Base-by-base conservation (phyloP, 2,329 filamentous ascomycete species). In the Ceratocystis colombiana region DNA sequence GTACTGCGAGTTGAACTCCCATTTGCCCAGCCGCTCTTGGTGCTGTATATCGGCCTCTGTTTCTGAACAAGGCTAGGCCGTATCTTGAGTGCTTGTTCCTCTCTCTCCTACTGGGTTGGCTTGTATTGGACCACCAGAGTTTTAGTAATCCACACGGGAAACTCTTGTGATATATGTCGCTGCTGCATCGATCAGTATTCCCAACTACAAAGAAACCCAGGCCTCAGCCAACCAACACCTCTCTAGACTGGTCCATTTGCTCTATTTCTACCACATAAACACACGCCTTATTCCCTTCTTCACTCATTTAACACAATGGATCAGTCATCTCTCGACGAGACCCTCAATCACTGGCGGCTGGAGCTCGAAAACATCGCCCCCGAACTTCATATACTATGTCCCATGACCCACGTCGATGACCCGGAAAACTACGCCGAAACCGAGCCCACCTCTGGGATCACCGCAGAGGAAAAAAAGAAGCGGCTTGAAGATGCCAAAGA, bases 321-420 rank as follows among this genome's bases (percentile, higher is more conserved):
- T 57, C 65, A 69, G 17, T 66, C 71, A 45, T 70, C 73, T 59
- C 71, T 74, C 59, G 73, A 74, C 67, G 76, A 79, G 68, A 75
- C 78, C 70, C 74, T 80, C 65, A 74, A 71, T 20, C 72, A 75
- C 65, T 78, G 76, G 72, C 79, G 76, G 68, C 75, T 77, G 68
- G 75, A 78, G 67, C 73, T 80, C 1, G 75, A 77, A 59, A 72
- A 74, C 33, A 74, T 81, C n/a, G 76, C 77, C 2, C 53, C 73
- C n/a, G 75, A 81, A 15, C 76, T 79, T 28, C 88, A 91, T 71
- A 78, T 89, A 64, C 82, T 90, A 68, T 91, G 88, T 69, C 86
- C 88, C 1, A 84, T 83, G 68, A 74, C 83, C 66, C 76, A 79
- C 70, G 81, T 85, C 61, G 82, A 88, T 1, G 88, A 90, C 69